A percentile compares a stretch with the other conserved stretches of the same genome.
phyloP scores from a whole-genome alignment of 2,329 filamentous ascomycete genomes.

The Botrytis medusae region DNA sequence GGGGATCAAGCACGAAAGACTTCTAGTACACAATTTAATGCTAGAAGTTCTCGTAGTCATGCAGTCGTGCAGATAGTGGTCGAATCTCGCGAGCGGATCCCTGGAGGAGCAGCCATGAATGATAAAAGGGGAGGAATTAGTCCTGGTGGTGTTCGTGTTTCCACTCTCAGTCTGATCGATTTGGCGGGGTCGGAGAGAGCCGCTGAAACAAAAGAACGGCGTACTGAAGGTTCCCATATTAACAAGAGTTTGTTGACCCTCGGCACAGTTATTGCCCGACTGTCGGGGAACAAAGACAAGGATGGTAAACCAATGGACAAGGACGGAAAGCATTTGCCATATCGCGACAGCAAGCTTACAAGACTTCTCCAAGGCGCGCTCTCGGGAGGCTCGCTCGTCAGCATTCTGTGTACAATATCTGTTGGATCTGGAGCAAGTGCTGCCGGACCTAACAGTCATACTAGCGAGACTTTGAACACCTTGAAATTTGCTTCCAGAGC shows the following conservation, averaged over 20 bases:
- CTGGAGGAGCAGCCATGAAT: conserved; percentile 47
- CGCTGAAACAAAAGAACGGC: conserved; percentile 89
- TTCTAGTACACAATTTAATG: conserved; percentile 95
- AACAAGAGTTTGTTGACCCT: conserved; percentile 96
- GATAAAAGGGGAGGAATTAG: conserved; percentile 69
- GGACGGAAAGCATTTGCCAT: conserved; percentile 89
- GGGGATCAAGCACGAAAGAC: conserved; percentile 89
- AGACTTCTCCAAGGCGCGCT: conserved; percentile 87
- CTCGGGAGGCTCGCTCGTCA: conserved; percentile 91
- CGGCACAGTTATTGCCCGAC: conserved; percentile 87
- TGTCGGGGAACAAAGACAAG: conserved; percentile 89
- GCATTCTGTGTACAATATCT: conserved; percentile 95
- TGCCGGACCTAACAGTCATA: conserved; percentile 71
- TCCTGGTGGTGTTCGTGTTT: conserved; percentile 91
- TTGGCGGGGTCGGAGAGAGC: conserved; percentile 94
- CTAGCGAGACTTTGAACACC: conserved; percentile 88
- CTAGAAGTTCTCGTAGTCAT: conserved; percentile 94
- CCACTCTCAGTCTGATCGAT: conserved; percentile 93
- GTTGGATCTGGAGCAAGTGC: conserved; percentile 74
- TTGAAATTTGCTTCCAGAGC: conserved; percentile 95
- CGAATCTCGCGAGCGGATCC: conserved; percentile 85
- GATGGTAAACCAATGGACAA: conserved; percentile 71
- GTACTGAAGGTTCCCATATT: conserved; percentile 94
- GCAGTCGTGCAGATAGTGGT: conserved; percentile 98
- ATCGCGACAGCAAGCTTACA: conserved; percentile 96